These are phyloP conservation scores for Dictyostelium citrinum DNA, from an alignment of 78 protist genomes.

Conservation along the genomic window DNA sequence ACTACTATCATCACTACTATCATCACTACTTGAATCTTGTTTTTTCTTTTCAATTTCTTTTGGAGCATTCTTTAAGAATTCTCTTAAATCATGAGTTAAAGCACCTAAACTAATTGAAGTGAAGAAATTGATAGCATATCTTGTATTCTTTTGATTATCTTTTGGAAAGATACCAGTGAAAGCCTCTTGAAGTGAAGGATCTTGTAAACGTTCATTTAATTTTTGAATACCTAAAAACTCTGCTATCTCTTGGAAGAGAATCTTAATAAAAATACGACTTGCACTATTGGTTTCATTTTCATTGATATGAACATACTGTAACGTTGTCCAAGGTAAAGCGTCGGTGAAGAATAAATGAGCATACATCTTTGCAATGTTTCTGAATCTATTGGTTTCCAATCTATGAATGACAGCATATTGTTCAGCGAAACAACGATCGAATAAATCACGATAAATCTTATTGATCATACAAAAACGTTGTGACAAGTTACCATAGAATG, in stretches of 20 bases:
- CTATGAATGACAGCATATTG: constrained; percentile 91
- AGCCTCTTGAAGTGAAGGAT: constrained; percentile 61
- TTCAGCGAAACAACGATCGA: constrained; percentile 71
- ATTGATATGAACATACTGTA: constrained; percentile 77
- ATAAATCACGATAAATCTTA: constrained; percentile 78
- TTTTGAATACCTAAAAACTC: constrained; percentile 92
- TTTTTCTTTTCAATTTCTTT: constrained; percentile 36
- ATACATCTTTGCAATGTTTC: constrained; percentile 86
- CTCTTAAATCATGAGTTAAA: constrained; percentile 87
- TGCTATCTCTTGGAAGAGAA: constrained; percentile 92
- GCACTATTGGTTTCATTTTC: constrained; percentile 94
- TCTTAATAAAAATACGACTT: constrained; percentile 96
- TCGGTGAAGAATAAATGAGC: constrained; percentile 86
- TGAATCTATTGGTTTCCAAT: constrained; percentile 93
- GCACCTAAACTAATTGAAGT: constrained; percentile 95
- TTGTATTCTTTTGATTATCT: constrained; percentile 92
- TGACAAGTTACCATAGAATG: constrained; percentile 92
- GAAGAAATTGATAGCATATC: constrained; percentile 98
- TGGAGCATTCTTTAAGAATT: constrained; percentile 88
- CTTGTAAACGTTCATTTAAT: constrained; percentile 78
- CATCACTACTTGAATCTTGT: neutral
- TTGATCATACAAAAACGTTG: constrained; percentile 91
- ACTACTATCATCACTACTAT: neutral
- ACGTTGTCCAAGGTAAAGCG: constrained; percentile 80
- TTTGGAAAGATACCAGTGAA: constrained; percentile 88